These are phyloP conservation scores for Sanghuangporus weigelae DNA, from an alignment of 1,284 basidiomycete genomes.

Conservation along the genomic window DNA sequence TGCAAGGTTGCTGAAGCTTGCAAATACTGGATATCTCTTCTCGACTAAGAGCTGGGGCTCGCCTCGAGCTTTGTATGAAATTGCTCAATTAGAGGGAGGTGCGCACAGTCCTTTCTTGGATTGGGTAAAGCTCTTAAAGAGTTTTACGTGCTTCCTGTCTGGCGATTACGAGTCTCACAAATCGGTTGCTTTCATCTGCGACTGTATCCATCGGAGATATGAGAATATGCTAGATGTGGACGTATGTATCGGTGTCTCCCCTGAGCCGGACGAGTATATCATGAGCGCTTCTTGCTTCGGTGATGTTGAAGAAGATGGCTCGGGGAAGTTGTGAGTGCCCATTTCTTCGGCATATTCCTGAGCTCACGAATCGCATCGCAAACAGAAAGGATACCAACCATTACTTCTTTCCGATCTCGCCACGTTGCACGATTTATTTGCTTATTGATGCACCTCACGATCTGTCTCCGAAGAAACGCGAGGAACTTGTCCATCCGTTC, in stretches of 20 bases:
- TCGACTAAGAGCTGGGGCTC: constrained; percentile 21
- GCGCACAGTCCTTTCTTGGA: neutral
- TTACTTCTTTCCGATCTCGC: constrained; percentile 48
- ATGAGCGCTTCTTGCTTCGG: constrained; percentile 39
- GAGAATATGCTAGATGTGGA: constrained; percentile 29
- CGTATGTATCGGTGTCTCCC: constrained; percentile 33
- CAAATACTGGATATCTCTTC: constrained; percentile 21
- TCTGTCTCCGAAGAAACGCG: neutral
- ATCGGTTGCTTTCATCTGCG: constrained; percentile 10
- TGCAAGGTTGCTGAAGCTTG: constrained; percentile 20
- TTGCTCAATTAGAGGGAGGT: constrained; percentile 5
- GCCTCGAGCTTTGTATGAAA: constrained; percentile 15
- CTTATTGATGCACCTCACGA: constrained; percentile 26
- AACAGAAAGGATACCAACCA: constrained; percentile 32
- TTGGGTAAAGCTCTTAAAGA: constrained; percentile 10
- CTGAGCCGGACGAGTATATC: constrained; percentile 41
- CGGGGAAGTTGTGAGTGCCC: constrained; percentile 33
- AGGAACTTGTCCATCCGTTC: neutral
- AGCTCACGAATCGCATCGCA: neutral
- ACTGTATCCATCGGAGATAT: constrained; percentile 24
- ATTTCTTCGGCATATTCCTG: neutral
- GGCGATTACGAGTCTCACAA: constrained; percentile 15
- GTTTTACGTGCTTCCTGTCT: constrained; percentile 13
- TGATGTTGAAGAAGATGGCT: constrained; percentile 36
- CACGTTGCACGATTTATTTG: constrained; percentile 46